Base-by-base conservation (phyloP, 2,329 filamentous ascomycete genomes). In the Nigrospora sphaerica region DNA sequence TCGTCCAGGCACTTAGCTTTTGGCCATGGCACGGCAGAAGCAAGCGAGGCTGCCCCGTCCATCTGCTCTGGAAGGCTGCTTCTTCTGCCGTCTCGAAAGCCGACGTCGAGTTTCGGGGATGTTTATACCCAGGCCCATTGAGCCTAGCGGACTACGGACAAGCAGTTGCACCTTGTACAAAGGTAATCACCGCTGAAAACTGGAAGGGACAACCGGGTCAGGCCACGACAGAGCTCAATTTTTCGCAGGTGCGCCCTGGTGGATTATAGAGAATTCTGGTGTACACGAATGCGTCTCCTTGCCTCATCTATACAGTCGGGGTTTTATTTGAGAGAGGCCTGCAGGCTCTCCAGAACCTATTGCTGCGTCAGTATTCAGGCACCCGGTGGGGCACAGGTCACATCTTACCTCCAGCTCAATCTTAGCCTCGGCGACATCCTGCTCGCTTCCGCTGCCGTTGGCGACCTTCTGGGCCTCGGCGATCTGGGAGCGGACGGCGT, bases 401-500 rank as follows among this genome's bases (percentile, higher is more conserved):
- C 37, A 46, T 16, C 67, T 66, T 72, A 95, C 92, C 89, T 98
- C 93, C 59, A 98, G 75, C 80, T 97, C 92, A 68, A 98, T 92
- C 83, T 96, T 97, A 58, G 93, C 93, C 83, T 98, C 93, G 55
- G 92, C 92, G 72, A 97, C 88, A 65, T 97, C 93, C 74, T 90
- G 85, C 81, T 96, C 93, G 71, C 89, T 96, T 64, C 92, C 93
- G 65, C 77, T 83, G 64, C 93, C 93, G 68, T 74, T 83, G 61
- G 85, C 90, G 65, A 97, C 85, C 84, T 96, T 97, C 75, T 95
- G 88, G 56, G 91, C 90, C 77, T 98, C 93, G 51, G 88, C 73
- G 62, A 97, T 89, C 77, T 96, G 92, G 65, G 85, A 81, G 65
- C 81, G 82, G 69, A 98, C 88, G 57, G 88, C 84, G 53, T 97